Conservation (phyloP, 2,329 filamentous ascomycete genomes). For the Calonectria crousiana region DNA sequence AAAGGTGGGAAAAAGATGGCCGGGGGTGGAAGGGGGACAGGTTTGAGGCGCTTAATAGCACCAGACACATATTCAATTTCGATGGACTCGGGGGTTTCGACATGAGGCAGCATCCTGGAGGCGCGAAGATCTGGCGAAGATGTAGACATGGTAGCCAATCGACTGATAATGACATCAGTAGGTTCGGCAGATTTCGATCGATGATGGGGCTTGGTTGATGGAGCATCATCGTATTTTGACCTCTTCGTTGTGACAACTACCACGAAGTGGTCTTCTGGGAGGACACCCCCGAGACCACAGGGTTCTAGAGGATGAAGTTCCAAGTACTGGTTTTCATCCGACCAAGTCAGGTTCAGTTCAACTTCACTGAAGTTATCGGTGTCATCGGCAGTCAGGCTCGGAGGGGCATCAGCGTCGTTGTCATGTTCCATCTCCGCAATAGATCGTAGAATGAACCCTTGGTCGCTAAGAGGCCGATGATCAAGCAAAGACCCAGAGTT, state of each 20-base stretch:
- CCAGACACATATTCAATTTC: constrained; percentile 61
- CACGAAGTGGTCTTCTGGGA: constrained; percentile 74
- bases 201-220: neutral
- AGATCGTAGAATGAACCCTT: constrained; percentile 26
- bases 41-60: constrained; percentile 57
- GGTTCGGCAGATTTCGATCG: constrained; percentile 44
- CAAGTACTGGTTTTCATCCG: constrained; percentile 55
- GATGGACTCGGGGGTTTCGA: constrained; percentile 36
- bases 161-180: constrained; percentile 56
- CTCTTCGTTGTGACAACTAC: constrained; percentile 66
- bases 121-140: constrained; percentile 47
- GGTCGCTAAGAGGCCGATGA: constrained; percentile 63
- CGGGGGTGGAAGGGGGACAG: constrained; percentile 64
- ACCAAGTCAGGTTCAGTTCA: constrained; percentile 62
- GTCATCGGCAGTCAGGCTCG: constrained; percentile 51
- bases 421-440: constrained; percentile 48
- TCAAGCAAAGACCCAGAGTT: constrained; percentile 64
- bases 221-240: constrained; percentile 45
- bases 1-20: constrained; percentile 64
- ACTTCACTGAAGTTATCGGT: constrained; percentile 53
- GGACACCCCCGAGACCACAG: constrained; percentile 69
- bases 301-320: constrained; percentile 61
- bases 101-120: constrained; percentile 4
- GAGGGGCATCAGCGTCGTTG: constrained; percentile 35
- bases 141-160: constrained; percentile 57